Base-by-base conservation (phyloP, 2,329 filamentous ascomycete genomes). In the Sordariomycetes sp. region DNA sequence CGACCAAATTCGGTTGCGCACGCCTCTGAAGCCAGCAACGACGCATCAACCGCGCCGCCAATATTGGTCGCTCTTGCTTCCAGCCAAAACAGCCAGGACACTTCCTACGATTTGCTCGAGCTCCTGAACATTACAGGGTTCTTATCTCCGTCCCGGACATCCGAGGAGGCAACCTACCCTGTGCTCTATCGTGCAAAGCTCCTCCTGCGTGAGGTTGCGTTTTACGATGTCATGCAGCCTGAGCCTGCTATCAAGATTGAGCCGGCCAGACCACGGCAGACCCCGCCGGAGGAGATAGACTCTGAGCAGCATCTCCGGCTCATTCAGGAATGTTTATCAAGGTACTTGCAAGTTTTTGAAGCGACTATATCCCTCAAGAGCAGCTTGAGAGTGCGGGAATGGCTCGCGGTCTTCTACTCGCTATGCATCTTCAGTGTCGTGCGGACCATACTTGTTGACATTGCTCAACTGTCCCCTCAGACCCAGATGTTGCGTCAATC, bases 361-460 rank as follows among this genome's bases (percentile, higher is more conserved):
- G 53, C 51, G 4, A 57, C 57, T 14, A 59, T 64, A 3, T 49
- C 63, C 36, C 54, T 58, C 17, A 53, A 53, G 21, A 50, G 53
- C n/a, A 49, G 54, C 5, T 48, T 61, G 16, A 57, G 58, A 17
- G 54, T 61, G 8, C 62, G 59, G 41, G 58, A 58, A 35, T 73
- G 69, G 64, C 48, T 74, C 12, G 66, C 72, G 3, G 48, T 64
- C 4, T 72, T 75, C 39, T 55, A 71, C 32, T 66, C 72, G 10
- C 50, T 77, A 14, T 75, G 72, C 47, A 66, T 77, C n/a, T 74
- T 77, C 44, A 75, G 70, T 46, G 57, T 71, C 19, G 61, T 68
- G 15, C 64, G 66, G 32, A 70, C 70, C 1, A 58, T 77, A 2
- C 51, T 75, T 5, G 54, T 66, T 12, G 68, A 73, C 36, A 54